Evolutionary conservation across 2,329 filamentous ascomycete genomes (phyloP).

Genomic region (Cyphellophora attinorum): DNA sequence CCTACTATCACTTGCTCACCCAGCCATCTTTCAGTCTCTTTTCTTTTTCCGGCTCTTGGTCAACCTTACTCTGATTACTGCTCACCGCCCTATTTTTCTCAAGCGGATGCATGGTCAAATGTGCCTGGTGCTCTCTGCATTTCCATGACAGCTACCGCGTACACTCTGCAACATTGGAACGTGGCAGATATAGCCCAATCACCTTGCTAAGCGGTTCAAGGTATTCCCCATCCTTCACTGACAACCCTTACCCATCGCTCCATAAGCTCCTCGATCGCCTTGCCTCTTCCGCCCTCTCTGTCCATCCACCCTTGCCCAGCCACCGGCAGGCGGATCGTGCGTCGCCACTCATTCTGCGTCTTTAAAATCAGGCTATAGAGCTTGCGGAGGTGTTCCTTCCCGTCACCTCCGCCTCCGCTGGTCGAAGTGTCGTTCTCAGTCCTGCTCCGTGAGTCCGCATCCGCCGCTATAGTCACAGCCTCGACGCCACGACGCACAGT

Average conservation of each 20-base stretch:
- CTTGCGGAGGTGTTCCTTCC: conserved; percentile 65
- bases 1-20: too few relatives aligned
- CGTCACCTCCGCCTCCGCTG: conserved; percentile 12
- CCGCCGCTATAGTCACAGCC: conserved; percentile 11
- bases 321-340: conserved; percentile 15
- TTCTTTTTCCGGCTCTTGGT: too few relatives aligned
- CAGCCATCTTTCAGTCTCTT: too few relatives aligned
- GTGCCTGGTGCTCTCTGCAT: too few relatives aligned
- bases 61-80: too few relatives aligned
- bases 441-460: conserved; percentile 16
- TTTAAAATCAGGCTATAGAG: conserved; percentile 69
- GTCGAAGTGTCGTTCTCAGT: conserved; percentile 3
- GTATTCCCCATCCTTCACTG: conserved; percentile 12
- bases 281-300: conserved; percentile 9
- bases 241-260: conserved; percentile 10
- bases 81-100: too few relatives aligned
- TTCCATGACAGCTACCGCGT: too few relatives aligned
- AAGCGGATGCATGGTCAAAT: too few relatives aligned
- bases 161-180: too few relatives aligned
- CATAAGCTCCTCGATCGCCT: conserved; percentile 10
- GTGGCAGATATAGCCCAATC: too few relatives aligned
- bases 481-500: conserved; percentile 49
- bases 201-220: too few relatives aligned
- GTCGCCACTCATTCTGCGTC: conserved; percentile 44
- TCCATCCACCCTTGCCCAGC: conserved; percentile 14